Evolutionary conservation across 2,329 filamentous ascomycete species (phyloP).

Genomic region (Hypoxylon sp.): DNA sequence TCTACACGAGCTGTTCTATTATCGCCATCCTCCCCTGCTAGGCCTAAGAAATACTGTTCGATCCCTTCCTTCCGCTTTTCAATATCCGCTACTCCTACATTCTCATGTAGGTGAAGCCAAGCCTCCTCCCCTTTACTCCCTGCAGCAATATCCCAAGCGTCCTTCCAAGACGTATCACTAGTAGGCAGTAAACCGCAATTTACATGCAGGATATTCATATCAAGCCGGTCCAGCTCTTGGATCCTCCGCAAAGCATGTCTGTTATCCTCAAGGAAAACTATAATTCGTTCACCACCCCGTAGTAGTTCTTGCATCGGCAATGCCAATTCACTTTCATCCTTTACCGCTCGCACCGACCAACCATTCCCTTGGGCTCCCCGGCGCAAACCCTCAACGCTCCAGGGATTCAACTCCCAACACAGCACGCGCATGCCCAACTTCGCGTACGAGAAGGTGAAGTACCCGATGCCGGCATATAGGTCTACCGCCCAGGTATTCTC

Average conservation of each 20-base stretch:
- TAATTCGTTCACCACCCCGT: constrained; percentile 66
- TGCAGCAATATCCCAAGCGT: constrained; percentile 63
- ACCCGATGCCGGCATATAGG: constrained; percentile 93
- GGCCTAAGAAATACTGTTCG: constrained; percentile 61
- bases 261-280: constrained; percentile 81
- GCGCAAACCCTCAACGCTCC: constrained; percentile 86
- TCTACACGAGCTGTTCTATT: constrained; percentile 58
- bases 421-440: constrained; percentile 79
- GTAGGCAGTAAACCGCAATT: constrained; percentile 75
- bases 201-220: constrained; percentile 69
- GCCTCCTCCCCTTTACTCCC: constrained; percentile 53
- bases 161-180: constrained; percentile 68
- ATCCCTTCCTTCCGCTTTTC: constrained; percentile 64
- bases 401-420: constrained; percentile 92
- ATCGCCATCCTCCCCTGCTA: constrained; percentile 46
- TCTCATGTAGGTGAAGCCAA: constrained; percentile 78
- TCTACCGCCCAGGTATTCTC: constrained; percentile 74
- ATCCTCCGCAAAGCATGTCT: constrained; percentile 63
- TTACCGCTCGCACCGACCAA: constrained; percentile 73
- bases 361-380: constrained; percentile 80
- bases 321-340: constrained; percentile 56
- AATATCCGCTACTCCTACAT: constrained; percentile 70
- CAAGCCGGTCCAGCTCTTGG: constrained; percentile 55
- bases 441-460: constrained; percentile 90
- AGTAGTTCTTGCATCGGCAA: constrained; percentile 55